Percentiles rank a stretch among this genome's conserved stretches.
These are phyloP conservation scores for Pyrenophora teres DNA, from an alignment of 2,329 filamentous ascomycete species.

Conservation along the genomic window DNA sequence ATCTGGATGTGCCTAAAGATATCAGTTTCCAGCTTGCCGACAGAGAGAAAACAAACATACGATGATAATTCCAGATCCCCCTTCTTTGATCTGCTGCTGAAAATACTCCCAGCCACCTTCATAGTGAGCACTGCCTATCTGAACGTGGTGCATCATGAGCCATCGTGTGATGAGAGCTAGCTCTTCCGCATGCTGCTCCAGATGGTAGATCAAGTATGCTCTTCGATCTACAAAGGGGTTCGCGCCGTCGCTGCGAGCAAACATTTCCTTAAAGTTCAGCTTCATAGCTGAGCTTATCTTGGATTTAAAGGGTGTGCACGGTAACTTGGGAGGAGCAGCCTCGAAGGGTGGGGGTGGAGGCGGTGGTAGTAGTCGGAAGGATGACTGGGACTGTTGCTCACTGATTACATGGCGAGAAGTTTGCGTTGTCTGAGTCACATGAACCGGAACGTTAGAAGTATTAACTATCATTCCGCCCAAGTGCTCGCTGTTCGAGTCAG, in stretches of 20 bases:
- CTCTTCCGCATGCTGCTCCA: constrained; percentile 33
- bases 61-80: constrained; percentile 36
- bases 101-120: constrained; percentile 37
- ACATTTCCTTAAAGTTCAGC: constrained; percentile 32
- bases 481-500: too few relatives aligned
- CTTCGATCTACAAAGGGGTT: constrained; percentile 18
- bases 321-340: neutral
- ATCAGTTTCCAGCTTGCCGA: constrained; percentile 10
- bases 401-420: neutral
- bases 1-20: constrained; percentile 34
- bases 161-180: constrained; percentile 39
- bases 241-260: constrained; percentile 19
- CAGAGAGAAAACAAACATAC: constrained; percentile 15
- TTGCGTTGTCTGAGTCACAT: neutral
- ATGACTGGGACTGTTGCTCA: neutral
- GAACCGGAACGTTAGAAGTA: too few relatives aligned
- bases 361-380: neutral
- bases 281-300: constrained; percentile 24
- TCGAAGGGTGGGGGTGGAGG: constrained; percentile 2
- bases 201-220: constrained; percentile 39
- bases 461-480: too few relatives aligned
- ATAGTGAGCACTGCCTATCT: constrained; percentile 30
- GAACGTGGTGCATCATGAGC: constrained; percentile 38
- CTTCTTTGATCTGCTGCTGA: constrained; percentile 18
- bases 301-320: constrained; percentile 19